These are phyloP conservation scores for Nakazawaea wickerhamii DNA, from an alignment of 805 yeast species.

Conservation along the genomic window DNA sequence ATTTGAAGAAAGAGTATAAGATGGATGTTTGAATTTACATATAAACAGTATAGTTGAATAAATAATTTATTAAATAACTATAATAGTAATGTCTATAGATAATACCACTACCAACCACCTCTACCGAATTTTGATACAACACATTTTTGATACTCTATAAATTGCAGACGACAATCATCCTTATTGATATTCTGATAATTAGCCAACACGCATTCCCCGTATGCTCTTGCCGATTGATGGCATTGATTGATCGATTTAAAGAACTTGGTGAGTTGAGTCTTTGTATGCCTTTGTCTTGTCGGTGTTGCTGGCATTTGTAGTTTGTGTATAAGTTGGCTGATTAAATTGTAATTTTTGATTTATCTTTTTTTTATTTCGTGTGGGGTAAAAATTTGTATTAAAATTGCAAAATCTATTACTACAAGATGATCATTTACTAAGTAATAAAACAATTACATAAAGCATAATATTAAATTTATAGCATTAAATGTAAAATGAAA, in stretches of 20 bases:
- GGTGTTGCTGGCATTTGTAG: too few species aligned
- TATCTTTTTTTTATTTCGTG: too few species aligned
- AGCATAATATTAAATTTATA: too few species aligned
- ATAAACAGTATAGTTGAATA: neutral
- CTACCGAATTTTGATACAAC: slow-evolving; percentile 33
- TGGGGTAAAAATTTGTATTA: too few species aligned
- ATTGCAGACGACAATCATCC: slow-evolving; percentile 50
- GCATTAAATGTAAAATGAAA: too few species aligned
- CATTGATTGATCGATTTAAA: slow-evolving; percentile 8
- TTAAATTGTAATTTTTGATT: too few species aligned
- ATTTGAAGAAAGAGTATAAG: slow-evolving; percentile 24
- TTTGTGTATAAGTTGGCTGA: too few species aligned
- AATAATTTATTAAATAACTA: neutral
- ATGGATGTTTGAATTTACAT: slow-evolving; percentile 6
- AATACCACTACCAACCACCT: slow-evolving; percentile 18
- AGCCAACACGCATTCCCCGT: slow-evolving; percentile 51
- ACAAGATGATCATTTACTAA: too few species aligned
- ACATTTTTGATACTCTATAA: slow-evolving; percentile 43
- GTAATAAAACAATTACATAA: too few species aligned
- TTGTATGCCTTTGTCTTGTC: neutral
- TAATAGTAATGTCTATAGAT: neutral
- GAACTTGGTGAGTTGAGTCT: slow-evolving; percentile 4
- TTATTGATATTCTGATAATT: slow-evolving; percentile 45
- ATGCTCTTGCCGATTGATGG: slow-evolving; percentile 22
- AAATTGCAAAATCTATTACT: too few species aligned